These are phyloP conservation scores for Globisporangium uncinulatum DNA, from an alignment of 352 stramenopile genomes.

Conservation along the genomic window DNA sequence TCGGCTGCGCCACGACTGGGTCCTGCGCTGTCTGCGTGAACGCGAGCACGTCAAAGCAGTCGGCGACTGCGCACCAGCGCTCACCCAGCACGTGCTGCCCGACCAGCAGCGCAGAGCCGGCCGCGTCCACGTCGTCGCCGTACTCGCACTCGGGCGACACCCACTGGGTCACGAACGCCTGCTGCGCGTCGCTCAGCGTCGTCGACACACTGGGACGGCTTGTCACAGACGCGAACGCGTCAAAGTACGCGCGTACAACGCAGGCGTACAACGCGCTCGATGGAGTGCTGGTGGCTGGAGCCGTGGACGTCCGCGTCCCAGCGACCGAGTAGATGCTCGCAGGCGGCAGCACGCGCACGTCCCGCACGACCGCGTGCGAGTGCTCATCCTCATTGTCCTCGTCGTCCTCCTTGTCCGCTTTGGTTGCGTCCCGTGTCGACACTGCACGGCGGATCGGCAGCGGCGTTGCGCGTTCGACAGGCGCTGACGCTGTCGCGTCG, in stretches of 20 bases:
- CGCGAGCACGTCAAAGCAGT: constrained; percentile 15
- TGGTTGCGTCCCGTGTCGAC: not conserved
- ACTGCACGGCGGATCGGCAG: not conserved
- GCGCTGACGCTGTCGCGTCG: not conserved
- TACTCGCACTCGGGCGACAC: constrained; percentile 7
- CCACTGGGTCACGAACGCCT: not conserved
- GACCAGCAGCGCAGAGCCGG: not conserved
- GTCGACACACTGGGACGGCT: not conserved
- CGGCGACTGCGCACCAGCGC: constrained; percentile 11
- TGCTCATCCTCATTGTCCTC: not conserved
- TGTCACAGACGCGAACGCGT: not conserved
- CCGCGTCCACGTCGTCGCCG: not conserved
- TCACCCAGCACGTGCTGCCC: not conserved
- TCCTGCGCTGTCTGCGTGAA: constrained; percentile 13
- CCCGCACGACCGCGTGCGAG: not conserved
- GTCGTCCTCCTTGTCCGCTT: not conserved
- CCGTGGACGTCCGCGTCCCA: not conserved
- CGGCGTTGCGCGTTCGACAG: not conserved
- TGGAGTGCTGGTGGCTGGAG: not conserved
- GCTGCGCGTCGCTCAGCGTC: constrained; percentile 2
- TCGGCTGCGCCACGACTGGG: constrained; percentile 3
- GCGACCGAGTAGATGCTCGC: constrained; percentile 1
- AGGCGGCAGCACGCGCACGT: not conserved
- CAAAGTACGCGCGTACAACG: constrained; percentile 3
- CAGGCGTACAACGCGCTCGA: not conserved